A percentile compares a stretch with the other conserved stretches of the same genome.
Evolutionary conservation across 1,139 yeast genomes (phyloP).

Genomic region (Spathaspora sp.): DNA sequence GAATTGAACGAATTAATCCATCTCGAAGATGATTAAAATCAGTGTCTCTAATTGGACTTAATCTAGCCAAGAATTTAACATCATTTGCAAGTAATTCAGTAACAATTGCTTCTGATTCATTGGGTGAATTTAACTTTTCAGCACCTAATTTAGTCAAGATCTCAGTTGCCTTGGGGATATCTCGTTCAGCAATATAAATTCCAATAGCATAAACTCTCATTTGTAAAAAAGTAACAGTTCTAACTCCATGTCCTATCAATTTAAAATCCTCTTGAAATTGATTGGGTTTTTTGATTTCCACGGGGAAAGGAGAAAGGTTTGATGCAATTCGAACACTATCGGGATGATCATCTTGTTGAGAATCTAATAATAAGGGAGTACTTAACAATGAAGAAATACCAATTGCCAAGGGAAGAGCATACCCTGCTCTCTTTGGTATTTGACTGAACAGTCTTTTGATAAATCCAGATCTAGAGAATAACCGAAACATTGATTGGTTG

Average conservation of each 20-base stretch:
- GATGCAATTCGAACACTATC: conserved; percentile 45
- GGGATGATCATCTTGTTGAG: conserved; percentile 6
- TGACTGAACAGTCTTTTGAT: neutral
- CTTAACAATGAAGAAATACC: conserved; percentile 8
- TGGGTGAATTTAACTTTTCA: conserved; percentile 27
- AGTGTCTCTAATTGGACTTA: conserved; percentile 85
- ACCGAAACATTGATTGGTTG: conserved; percentile 5
- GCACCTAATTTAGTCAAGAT: conserved; percentile 30
- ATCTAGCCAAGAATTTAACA: conserved; percentile 65
- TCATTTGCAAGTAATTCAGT: conserved; percentile 58
- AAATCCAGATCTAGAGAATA: neutral
- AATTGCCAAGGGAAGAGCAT: conserved; percentile 8
- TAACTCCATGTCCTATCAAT: conserved; percentile 74
- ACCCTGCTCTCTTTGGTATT: neutral
- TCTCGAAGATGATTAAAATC: conserved; percentile 87
- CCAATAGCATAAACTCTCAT: conserved; percentile 89
- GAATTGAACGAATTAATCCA: conserved; percentile 78
- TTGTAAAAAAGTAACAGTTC: conserved; percentile 79
- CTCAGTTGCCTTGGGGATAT: conserved; percentile 44
- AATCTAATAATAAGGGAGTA: conserved; percentile 1
- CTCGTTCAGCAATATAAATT: conserved; percentile 66
- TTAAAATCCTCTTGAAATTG: conserved; percentile 33
- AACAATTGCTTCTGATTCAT: conserved; percentile 48
- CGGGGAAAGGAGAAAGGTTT: conserved; percentile 54
- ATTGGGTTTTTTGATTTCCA: conserved; percentile 19